A percentile compares a stretch with the other conserved stretches of the same genome.
Conservation (phyloP, 169 alveolate genomes). For the Babesia gibsoni region DNA sequence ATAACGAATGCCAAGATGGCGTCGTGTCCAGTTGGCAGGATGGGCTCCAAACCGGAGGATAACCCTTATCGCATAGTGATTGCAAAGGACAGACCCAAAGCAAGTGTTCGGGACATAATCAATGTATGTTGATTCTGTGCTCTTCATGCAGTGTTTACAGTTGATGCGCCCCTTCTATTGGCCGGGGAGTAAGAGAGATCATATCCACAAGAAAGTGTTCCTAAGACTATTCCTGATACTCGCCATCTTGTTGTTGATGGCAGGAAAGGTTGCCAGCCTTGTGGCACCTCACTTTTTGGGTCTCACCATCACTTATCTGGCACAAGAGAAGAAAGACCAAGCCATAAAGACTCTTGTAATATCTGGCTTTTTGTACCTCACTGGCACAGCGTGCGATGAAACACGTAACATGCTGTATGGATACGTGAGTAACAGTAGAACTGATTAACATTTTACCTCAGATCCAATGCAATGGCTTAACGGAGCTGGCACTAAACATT, state of each 20-base stretch:
- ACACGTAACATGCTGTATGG: slow-evolving; percentile 41
- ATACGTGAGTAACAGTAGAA: slow-evolving; percentile 23
- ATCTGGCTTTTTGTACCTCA: neutral
- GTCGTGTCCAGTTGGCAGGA: slow-evolving; percentile 9
- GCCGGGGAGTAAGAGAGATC: slow-evolving; percentile 29
- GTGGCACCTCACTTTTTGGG: slow-evolving; percentile 52
- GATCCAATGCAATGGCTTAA: slow-evolving; percentile 44
- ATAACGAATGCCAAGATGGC: slow-evolving; percentile 37
- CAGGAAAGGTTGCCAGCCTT: slow-evolving; percentile 31
- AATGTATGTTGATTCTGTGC: slow-evolving; percentile 1
- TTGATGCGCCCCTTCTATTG: slow-evolving; percentile 48
- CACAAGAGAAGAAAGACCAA: neutral
- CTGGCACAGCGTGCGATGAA: slow-evolving; percentile 38
- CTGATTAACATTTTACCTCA: neutral
- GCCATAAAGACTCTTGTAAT: neutral
- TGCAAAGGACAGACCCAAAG: neutral
- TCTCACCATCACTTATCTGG: neutral
- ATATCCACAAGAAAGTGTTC: neutral
- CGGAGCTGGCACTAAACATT: slow-evolving; percentile 14
- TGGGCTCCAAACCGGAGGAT: neutral
- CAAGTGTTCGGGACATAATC: neutral
- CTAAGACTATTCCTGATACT: slow-evolving; percentile 27
- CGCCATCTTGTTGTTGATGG: slow-evolving; percentile 20
- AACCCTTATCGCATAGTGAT: slow-evolving; percentile 1
- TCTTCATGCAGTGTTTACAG: neutral